These are phyloP conservation scores for Coemansia sp. DNA, from an alignment of 192 early-diverging fungal species.

Conservation along the genomic window DNA sequence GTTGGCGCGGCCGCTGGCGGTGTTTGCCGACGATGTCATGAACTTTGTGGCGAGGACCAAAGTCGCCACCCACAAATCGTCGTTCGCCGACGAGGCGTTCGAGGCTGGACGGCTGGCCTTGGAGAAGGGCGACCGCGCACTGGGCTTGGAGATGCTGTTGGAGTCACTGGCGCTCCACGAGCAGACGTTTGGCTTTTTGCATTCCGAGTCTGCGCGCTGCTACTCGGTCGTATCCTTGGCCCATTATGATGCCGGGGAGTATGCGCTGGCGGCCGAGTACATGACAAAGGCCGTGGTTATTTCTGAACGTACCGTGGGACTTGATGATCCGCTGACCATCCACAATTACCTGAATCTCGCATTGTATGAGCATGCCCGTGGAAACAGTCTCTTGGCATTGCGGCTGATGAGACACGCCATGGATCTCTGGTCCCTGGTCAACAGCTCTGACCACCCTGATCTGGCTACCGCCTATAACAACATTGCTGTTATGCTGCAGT, in stretches of 20 bases:
- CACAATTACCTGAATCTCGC: conserved; percentile 92
- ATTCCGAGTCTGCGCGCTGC: conserved; percentile 85
- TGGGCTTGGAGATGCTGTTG: conserved; percentile 79
- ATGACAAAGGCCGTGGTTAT: conserved; percentile 83
- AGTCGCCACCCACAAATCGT: conserved; percentile 51
- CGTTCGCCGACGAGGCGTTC: conserved; percentile 88
- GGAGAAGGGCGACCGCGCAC: conserved; percentile 75
- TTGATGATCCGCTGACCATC: conserved; percentile 85
- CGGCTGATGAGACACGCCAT: conserved; percentile 82
- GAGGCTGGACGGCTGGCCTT: conserved; percentile 82
- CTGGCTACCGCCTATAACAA: conserved; percentile 75
- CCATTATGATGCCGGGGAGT: conserved; percentile 77
- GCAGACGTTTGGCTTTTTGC: conserved; percentile 90
- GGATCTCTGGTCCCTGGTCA: conserved; percentile 79
- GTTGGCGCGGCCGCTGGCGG: conserved; percentile 26
- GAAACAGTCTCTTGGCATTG: conserved; percentile 68
- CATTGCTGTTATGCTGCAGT: conserved; percentile 77
- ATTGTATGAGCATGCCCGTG: conserved; percentile 84
- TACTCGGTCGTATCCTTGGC: conserved; percentile 83
- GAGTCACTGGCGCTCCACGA: conserved; percentile 89
- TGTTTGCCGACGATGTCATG: conserved; percentile 36
- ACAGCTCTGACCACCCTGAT: conserved; percentile 78
- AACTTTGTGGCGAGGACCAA: conserved; percentile 46
- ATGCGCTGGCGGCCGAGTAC: conserved; percentile 60
- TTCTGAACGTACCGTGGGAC: conserved; percentile 80